Conservation (phyloP, 2,329 filamentous ascomycete genomes). For the Arthroderma uncinatum region DNA sequence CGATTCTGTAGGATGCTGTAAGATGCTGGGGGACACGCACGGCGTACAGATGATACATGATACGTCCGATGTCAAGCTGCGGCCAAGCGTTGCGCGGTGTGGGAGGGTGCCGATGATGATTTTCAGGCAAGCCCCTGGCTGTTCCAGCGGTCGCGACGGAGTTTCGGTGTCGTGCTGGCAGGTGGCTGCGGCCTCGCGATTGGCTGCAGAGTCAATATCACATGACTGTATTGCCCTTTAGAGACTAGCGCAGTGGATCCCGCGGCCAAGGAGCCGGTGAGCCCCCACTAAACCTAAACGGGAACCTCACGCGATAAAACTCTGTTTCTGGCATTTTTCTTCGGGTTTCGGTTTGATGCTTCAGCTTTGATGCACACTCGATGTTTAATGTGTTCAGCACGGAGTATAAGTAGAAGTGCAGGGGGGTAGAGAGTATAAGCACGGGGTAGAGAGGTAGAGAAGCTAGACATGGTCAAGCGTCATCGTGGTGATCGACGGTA, state of each 20-base stretch:
- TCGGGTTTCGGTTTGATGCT: background rate
- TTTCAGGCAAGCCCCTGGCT: too few relatives aligned
- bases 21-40: too few relatives aligned
- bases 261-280: background rate
- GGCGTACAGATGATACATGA: too few relatives aligned
- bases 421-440: too few relatives aligned
- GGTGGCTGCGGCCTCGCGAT: background rate
- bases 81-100: background rate
- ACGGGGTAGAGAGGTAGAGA: background rate
- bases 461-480: background rate
- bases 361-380: too few relatives aligned
- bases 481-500: too few relatives aligned
- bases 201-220: background rate
- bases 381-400: too few relatives aligned
- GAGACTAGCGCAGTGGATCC: background rate
- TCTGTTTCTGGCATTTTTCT: background rate
- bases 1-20: background rate
- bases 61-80: too few relatives aligned
- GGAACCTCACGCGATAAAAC: slow-evolving; percentile 2
- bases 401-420: too few relatives aligned
- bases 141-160: background rate
- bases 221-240: background rate
- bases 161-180: background rate
- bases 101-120: too few relatives aligned
- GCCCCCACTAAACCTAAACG: background rate